Evolutionary conservation across 768 basidiomycete genomes (phyloP).

Genomic region (Mycena epipterygia): DNA sequence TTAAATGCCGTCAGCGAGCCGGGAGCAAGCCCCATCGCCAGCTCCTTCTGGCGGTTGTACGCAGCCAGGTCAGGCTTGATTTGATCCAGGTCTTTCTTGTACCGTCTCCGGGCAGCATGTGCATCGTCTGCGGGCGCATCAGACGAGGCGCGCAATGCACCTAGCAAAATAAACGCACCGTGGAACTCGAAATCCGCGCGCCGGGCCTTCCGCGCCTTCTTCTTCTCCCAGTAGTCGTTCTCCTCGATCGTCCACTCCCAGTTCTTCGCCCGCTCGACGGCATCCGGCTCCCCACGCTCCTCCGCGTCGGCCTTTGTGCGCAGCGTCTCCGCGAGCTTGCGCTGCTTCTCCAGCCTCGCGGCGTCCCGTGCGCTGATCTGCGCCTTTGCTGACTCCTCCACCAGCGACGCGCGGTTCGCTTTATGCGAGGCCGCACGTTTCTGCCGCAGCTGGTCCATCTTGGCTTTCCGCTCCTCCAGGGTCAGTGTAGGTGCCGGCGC

Average conservation of each 20-base stretch:
- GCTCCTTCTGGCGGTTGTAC: conserved; percentile 92
- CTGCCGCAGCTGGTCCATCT: conserved; percentile 30
- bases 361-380: conserved; percentile 85
- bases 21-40: conserved; percentile 80
- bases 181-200: conserved; percentile 93
- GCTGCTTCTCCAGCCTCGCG: conserved; percentile 88
- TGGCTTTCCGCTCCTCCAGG: conserved; percentile 37
- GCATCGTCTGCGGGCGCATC: conserved; percentile 76
- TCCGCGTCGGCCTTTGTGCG: conserved; percentile 90
- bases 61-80: conserved; percentile 90
- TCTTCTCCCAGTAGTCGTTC: conserved; percentile 97
- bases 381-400: conserved; percentile 86
- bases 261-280: conserved; percentile 90
- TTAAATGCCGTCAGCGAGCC: conserved; percentile 79
- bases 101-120: conserved; percentile 88
- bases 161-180: conserved; percentile 74
- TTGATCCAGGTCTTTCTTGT: conserved; percentile 92
- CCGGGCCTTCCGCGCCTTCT: conserved; percentile 83
- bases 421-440: conserved; percentile 45
- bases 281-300: conserved; percentile 82
- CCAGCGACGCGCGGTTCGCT: conserved; percentile 88
- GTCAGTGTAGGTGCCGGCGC: conserved; percentile 19
- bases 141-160: conserved; percentile 8
- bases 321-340: conserved; percentile 89
- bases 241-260: conserved; percentile 98